A percentile compares a stretch with the other conserved stretches of the same genome.
These are phyloP conservation scores for Ilyonectria sp. DNA, from an alignment of 2,329 filamentous ascomycete species.

Conservation along the genomic window DNA sequence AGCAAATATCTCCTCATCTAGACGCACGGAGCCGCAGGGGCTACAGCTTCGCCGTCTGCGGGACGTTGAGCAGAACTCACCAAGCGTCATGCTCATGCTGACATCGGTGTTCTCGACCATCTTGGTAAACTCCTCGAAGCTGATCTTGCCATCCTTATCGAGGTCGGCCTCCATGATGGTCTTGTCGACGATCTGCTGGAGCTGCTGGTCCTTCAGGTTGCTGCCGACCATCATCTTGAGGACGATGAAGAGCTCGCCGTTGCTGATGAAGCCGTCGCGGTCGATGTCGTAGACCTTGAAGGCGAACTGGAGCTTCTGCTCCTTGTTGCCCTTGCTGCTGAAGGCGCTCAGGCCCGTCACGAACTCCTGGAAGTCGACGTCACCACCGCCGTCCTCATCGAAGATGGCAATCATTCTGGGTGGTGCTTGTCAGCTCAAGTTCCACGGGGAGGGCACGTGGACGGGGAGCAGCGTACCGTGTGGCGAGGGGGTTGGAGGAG, in stretches of 20 bases:
- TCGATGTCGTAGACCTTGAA: constrained; percentile 99
- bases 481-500: constrained; percentile 96
- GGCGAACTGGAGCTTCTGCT: constrained; percentile 96
- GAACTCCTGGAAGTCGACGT: constrained; percentile 99
- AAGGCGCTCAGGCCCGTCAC: constrained; percentile 96
- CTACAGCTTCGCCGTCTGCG: neutral
- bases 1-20: constrained; percentile 19
- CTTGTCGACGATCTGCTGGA: constrained; percentile 99
- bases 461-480: constrained; percentile 75
- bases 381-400: constrained; percentile 97
- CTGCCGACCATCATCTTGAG: constrained; percentile 99
- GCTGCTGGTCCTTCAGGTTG: constrained; percentile 98
- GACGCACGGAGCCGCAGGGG: neutral
- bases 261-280: constrained; percentile 97
- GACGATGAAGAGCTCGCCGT: constrained; percentile 98
- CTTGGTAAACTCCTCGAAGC: constrained; percentile 98
- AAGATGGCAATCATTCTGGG: constrained; percentile 99
- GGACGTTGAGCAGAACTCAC: constrained; percentile 59
- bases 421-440: constrained; percentile 27
- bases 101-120: constrained; percentile 97
- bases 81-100: constrained; percentile 82
- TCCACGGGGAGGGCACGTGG: constrained; percentile 1
- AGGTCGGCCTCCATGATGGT: constrained; percentile 99
- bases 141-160: constrained; percentile 97
- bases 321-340: constrained; percentile 98